Percentiles rank a stretch among this genome's conserved stretches.
Conservation (phyloP, 495 filamentous ascomycete species). For the Penicillium ucsense region DNA sequence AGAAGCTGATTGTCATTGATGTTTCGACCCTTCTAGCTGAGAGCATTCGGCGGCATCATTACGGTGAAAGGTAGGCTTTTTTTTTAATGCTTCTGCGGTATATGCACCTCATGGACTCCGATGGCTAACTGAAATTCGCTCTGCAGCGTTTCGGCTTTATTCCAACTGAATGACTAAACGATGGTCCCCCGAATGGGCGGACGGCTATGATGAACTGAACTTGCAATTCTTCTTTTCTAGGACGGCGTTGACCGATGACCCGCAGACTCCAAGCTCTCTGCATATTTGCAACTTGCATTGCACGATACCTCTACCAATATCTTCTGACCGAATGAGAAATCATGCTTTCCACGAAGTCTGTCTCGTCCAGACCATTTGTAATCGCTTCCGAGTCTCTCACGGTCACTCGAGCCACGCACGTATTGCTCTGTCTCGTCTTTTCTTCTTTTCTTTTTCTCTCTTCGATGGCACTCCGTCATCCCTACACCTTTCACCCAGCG, state of each 20-base stretch:
- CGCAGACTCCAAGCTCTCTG: slow-evolving; percentile 14
- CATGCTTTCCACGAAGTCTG: slow-evolving; percentile 5
- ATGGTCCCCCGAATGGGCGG: slow-evolving; percentile 6
- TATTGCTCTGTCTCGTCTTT: not conserved
- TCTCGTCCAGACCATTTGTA: slow-evolving; percentile 6
- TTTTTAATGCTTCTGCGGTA: slow-evolving; percentile 2
- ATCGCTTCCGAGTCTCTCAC: not conserved
- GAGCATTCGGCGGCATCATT: slow-evolving; percentile 90
- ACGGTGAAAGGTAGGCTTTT: slow-evolving; percentile 63
- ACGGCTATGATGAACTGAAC: slow-evolving; percentile 13
- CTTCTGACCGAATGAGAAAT: slow-evolving; percentile 7
- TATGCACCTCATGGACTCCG: not conserved
- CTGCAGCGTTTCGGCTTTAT: slow-evolving; percentile 72
- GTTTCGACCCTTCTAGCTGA: slow-evolving; percentile 80
- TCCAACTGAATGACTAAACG: slow-evolving; percentile 49
- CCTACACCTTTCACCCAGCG: slow-evolving; percentile 39
- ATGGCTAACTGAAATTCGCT: slow-evolving; percentile 1
- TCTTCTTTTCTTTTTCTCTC: not conserved
- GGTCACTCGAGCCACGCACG: no score
- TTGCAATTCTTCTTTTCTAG: slow-evolving; percentile 5
- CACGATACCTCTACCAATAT: slow-evolving; percentile 19
- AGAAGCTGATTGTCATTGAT: slow-evolving; percentile 83
- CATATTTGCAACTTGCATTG: slow-evolving; percentile 8
- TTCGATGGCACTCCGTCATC: no score
- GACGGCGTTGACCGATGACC: slow-evolving; percentile 18